Percentiles rank a stretch among this genome's conserved stretches.
Evolutionary conservation across 768 basidiomycete species (phyloP).

Genomic region (Lanmaoa pseudosensibilis): DNA sequence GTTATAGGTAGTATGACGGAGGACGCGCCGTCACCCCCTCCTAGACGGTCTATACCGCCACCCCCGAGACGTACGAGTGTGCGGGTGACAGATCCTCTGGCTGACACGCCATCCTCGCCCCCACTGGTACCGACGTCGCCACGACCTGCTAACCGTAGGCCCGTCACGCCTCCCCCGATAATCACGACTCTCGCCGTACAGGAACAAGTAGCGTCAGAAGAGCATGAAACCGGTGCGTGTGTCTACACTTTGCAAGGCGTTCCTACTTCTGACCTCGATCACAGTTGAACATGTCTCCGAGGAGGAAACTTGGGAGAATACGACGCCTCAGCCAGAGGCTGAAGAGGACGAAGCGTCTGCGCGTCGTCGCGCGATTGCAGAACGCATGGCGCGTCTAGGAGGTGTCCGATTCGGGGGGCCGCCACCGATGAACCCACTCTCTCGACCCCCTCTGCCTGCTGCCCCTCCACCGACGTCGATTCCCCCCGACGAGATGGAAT

Average conservation of each 20-base stretch:
- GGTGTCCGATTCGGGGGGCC: conserved; percentile 81
- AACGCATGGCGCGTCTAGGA: conserved; percentile 92
- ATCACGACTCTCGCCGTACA: conserved; percentile 18
- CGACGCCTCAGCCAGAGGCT: conserved; percentile 14
- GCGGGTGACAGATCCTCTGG: conserved; percentile 6
- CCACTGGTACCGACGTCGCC: conserved; percentile 22
- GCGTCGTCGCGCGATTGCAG: conserved; percentile 75
- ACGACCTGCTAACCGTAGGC: conserved; percentile 12
- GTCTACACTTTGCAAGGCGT: neutral
- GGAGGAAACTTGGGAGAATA: conserved; percentile 8
- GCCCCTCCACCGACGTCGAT: conserved; percentile 39
- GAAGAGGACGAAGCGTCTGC: conserved; percentile 49
- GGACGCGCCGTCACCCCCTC: conserved; percentile 9
- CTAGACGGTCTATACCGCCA: conserved; percentile 22
- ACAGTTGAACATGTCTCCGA: conserved; percentile 9
- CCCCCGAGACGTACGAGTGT: conserved; percentile 28
- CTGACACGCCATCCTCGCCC: conserved; percentile 14
- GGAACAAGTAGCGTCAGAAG: conserved; percentile 10
- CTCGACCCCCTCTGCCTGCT: conserved; percentile 38
- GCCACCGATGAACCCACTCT: conserved; percentile 40
- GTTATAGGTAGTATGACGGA: conserved; percentile 15
- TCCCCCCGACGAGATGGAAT: conserved; percentile 25
- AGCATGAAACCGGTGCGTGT: conserved; percentile 10
- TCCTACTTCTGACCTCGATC: neutral
- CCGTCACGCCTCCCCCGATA: conserved; percentile 23